Base-by-base conservation (phyloP, 495 filamentous ascomycete genomes). In the Podospora australis region DNA sequence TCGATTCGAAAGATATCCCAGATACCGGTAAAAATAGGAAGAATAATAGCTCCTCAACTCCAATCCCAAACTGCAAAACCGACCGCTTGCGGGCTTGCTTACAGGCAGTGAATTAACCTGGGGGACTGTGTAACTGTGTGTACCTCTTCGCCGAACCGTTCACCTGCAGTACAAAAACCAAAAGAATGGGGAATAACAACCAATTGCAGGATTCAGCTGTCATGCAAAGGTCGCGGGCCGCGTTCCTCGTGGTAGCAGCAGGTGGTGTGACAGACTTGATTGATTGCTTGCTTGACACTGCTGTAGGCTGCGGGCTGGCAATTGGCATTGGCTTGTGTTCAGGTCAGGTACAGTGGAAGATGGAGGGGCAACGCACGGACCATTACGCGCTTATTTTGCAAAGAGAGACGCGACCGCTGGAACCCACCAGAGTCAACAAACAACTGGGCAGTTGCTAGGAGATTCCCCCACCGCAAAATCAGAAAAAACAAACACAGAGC, bases 391-490 rank as follows among this genome's bases (percentile, higher is more conserved):
- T 41, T n/a, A 30, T 30, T 42, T 25, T 28, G 32, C 13, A 16
- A 17, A n/a, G 42, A 19, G 39, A 23, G 39, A 51, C 53, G 53
- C 53, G 48, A 26, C 46, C 48, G 48, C 20, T 19, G 9, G 28
- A 22, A 14, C 35, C 46, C 36, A 46, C 41, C 46, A 43, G 54
- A 60, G 58, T 64, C 61, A 66, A 66, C 58, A 66, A 66, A 66
- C 62, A 73, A 66, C 59, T 63, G 58, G 58, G 44, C 49, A 46
- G 70, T 73, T 73, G 70, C 70, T 51, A 55, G 62, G 67, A 62
- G 40, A 21, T 50, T 58, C 54, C 57, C 56, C 56, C 48, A 45
- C 32, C 22, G 23, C 39, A 44, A 35, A 44, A 35, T 21, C 38
- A 48, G 44, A 48, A 55, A 55, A 22, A 30, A 23, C 35, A 10